Evolutionary conservation across 2,329 filamentous ascomycete genomes (phyloP).

Genomic region (Stromatinia cepivora): DNA sequence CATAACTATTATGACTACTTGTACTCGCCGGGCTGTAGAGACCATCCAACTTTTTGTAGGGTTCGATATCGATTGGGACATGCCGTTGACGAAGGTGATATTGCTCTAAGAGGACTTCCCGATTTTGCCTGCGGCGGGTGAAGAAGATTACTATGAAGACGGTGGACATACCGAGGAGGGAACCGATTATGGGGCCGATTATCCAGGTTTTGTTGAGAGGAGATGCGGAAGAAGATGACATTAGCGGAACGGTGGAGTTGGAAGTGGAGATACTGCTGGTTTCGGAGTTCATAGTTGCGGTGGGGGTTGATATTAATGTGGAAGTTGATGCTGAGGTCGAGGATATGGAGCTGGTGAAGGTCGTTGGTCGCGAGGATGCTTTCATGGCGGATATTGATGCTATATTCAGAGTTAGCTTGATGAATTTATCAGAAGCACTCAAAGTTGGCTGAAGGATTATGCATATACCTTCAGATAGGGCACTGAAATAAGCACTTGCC

Average conservation of each 20-base stretch:
- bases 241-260: slow-evolving; percentile 3
- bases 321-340: background rate
- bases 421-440: background rate
- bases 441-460: background rate
- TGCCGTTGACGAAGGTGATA: background rate
- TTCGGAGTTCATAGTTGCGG: background rate
- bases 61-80: slow-evolving; percentile 1
- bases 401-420: background rate
- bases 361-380: background rate
- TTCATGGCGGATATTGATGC: slow-evolving; percentile 9
- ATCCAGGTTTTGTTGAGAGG: slow-evolving; percentile 33
- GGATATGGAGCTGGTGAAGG: background rate
- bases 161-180: slow-evolving; percentile 33
- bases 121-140: slow-evolving; percentile 30
- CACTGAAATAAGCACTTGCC: slow-evolving; percentile 23
- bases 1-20: slow-evolving; percentile 19
- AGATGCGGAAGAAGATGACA: slow-evolving; percentile 8
- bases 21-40: background rate
- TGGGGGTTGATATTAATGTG: background rate
- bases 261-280: background rate
- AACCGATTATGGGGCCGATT: slow-evolving; percentile 35
- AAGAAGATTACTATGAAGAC: slow-evolving; percentile 36
- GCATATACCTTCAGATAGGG: slow-evolving; percentile 18
- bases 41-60: background rate
- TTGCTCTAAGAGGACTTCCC: slow-evolving; percentile 6